A percentile compares a stretch with the other conserved stretches of the same genome.
phyloP scores from a whole-genome alignment of 1,284 basidiomycete species.

The Cryptococcus neoformans region DNA sequence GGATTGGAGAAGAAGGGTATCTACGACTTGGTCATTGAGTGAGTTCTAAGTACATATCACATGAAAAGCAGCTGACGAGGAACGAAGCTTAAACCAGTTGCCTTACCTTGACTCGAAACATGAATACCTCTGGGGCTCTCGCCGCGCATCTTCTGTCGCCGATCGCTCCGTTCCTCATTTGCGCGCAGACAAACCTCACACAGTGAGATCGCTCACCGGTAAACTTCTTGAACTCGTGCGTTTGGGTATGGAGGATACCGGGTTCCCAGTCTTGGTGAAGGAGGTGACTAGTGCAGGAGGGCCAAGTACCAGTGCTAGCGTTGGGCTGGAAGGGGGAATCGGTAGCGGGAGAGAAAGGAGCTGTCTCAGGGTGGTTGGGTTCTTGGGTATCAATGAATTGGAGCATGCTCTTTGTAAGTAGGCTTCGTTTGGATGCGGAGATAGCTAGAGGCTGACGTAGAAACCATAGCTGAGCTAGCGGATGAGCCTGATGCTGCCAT shows the following conservation, averaged over 20 bases:
- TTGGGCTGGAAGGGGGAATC: constrained; percentile 4
- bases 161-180: constrained; percentile 47
- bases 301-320: constrained; percentile 3
- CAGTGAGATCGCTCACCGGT: constrained; percentile 41
- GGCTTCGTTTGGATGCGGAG: not conserved
- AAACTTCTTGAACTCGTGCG: constrained; percentile 42
- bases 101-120: constrained; percentile 89
- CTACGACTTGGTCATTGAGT: constrained; percentile 93
- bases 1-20: constrained; percentile 91
- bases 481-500: constrained; percentile 66
- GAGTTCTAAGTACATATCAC: constrained; percentile 23
- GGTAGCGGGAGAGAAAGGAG: constrained; percentile 12
- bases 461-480: constrained; percentile 62
- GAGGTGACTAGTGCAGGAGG: constrained; percentile 50
- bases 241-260: constrained; percentile 59
- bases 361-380: constrained; percentile 71
- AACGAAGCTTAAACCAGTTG: constrained; percentile 61
- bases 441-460: not conserved
- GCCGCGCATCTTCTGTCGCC: constrained; percentile 69
- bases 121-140: constrained; percentile 78
- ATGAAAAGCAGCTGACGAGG: not conserved
- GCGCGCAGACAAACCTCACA: constrained; percentile 42
- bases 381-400: constrained; percentile 87
- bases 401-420: constrained; percentile 84
- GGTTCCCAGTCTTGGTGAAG: constrained; percentile 75